These are phyloP conservation scores for Nicotiana noctiflora DNA, from an alignment of 257 asterid species.

Conservation along the genomic window DNA sequence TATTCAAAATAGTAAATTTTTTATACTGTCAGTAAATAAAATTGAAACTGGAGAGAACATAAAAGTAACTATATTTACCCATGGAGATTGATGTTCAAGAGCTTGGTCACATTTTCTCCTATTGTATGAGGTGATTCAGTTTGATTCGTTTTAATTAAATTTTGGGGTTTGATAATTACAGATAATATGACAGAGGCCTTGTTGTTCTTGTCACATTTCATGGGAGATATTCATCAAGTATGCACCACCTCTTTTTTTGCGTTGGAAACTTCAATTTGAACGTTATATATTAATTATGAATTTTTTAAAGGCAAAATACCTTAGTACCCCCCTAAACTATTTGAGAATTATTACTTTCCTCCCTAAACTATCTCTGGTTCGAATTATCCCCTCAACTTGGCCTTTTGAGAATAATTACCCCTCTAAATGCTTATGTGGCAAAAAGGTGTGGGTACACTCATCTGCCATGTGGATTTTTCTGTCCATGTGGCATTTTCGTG, in stretches of 20 bases:
- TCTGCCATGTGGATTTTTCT: too few species aligned
- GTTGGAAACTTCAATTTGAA: neutral
- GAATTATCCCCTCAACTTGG: too few species aligned
- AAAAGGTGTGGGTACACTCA: too few species aligned
- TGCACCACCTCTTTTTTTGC: neutral
- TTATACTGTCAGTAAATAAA: neutral
- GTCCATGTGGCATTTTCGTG: too few species aligned
- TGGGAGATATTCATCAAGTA: constrained; percentile 98
- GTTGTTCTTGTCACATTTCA: constrained; percentile 73
- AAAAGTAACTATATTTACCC: neutral
- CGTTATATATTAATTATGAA: too few species aligned
- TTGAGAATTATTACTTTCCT: too few species aligned
- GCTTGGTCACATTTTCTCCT: neutral
- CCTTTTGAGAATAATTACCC: too few species aligned
- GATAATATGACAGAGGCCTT: constrained; percentile 96
- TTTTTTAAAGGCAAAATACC: too few species aligned
- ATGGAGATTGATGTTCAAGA: neutral
- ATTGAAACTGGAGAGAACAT: neutral
- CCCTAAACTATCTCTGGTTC: too few species aligned
- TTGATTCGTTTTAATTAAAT: neutral
- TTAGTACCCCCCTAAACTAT: too few species aligned
- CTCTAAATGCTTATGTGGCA: too few species aligned
- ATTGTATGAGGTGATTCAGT: neutral
- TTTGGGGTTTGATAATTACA: constrained; percentile 15
- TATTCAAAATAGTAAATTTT: neutral